Percentiles rank a stretch among this genome's conserved stretches.
phyloP scores from a whole-genome alignment of 495 filamentous ascomycete species.

The Aspergillus biplanus region DNA sequence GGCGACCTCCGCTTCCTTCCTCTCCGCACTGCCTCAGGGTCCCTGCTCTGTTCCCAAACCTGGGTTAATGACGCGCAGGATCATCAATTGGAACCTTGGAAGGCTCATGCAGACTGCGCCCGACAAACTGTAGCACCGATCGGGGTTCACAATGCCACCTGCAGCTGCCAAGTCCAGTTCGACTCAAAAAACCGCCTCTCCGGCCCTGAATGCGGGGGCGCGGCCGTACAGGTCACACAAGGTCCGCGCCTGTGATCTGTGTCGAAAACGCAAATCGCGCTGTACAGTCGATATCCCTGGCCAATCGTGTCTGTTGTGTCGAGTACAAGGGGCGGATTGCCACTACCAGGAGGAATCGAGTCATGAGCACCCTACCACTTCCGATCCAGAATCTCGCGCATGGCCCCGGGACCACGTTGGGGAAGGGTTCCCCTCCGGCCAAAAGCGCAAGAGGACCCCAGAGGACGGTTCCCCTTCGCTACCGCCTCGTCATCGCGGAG shows the following conservation, averaged over 20 bases:
- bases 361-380: constrained; percentile 32
- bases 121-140: constrained; percentile 5
- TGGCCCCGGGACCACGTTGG: constrained; percentile 32
- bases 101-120: constrained; percentile 13
- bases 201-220: constrained; percentile 49
- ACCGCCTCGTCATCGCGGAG: constrained; percentile 23
- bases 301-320: constrained; percentile 53
- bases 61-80: constrained; percentile 8
- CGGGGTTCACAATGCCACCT: constrained; percentile 44
- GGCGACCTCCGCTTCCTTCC: not conserved
- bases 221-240: constrained; percentile 57
- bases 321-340: constrained; percentile 52
- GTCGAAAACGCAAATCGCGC: constrained; percentile 55
- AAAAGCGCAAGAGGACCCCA: constrained; percentile 47
- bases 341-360: constrained; percentile 49
- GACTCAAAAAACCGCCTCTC: constrained; percentile 41
- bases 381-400: constrained; percentile 32
- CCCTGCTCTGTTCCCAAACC: not conserved
- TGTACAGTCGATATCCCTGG: constrained; percentile 54
- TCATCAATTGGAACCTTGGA: constrained; percentile 8
- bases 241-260: constrained; percentile 55
- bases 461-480: constrained; percentile 29
- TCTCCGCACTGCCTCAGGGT: not conserved
- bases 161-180: constrained; percentile 37
- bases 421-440: constrained; percentile 30